phyloP scores from a whole-genome alignment of 305 asterid genomes.

The Striga hermonthica region DNA sequence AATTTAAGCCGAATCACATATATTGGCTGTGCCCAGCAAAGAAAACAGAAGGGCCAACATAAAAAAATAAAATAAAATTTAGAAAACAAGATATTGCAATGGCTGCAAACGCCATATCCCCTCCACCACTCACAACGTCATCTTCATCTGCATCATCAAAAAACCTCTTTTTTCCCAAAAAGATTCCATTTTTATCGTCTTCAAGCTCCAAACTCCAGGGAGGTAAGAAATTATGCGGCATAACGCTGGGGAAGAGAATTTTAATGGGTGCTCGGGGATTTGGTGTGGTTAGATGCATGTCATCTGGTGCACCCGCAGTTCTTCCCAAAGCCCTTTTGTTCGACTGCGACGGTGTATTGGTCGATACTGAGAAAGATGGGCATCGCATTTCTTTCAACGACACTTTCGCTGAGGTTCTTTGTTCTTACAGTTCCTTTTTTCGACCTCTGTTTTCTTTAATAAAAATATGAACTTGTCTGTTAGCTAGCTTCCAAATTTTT shows the following conservation, averaged over 20 bases:
- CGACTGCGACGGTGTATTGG: slow-evolving; percentile 96
- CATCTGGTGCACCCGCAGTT: slow-evolving; percentile 44
- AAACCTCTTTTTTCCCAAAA: slow-evolving; percentile 29
- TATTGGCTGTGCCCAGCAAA: too few species aligned
- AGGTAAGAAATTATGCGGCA: slow-evolving; percentile 31
- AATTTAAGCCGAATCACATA: too few species aligned
- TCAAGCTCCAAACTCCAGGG: slow-evolving; percentile 32
- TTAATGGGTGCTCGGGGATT: slow-evolving; percentile 30
- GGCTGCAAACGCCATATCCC: slow-evolving; percentile 57
- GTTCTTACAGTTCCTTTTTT: neutral
- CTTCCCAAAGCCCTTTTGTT: slow-evolving; percentile 80
- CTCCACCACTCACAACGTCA: slow-evolving; percentile 47
- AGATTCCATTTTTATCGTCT: slow-evolving; percentile 32
- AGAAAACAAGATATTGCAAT: slow-evolving; percentile 32
- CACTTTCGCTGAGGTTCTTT: slow-evolving; percentile 74
- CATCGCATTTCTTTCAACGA: slow-evolving; percentile 93
- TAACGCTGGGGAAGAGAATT: slow-evolving; percentile 27
- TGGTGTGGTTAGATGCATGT: slow-evolving; percentile 49
- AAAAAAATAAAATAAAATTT: too few species aligned
- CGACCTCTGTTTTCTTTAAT: neutral
- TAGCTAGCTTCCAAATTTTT: neutral
- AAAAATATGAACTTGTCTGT: neutral
- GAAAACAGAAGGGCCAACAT: too few species aligned
- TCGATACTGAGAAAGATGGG: slow-evolving; percentile 96
- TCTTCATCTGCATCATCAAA: slow-evolving; percentile 40